Conservation (phyloP, 2,329 filamentous ascomycete genomes). For the Zopfia rhizophila region DNA sequence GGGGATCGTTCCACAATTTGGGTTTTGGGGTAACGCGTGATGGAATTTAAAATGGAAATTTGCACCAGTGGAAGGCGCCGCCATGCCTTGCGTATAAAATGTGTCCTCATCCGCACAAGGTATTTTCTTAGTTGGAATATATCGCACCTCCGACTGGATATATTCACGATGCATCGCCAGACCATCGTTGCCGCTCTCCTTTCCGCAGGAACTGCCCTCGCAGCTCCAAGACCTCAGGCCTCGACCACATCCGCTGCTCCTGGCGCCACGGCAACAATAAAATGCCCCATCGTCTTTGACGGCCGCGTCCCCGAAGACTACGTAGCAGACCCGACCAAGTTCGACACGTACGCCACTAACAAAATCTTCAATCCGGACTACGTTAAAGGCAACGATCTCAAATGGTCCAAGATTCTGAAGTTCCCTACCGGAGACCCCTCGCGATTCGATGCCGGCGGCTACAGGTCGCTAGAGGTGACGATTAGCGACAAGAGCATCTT, state of each 20-base stretch:
- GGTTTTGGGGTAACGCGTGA: no score
- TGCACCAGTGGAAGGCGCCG: conserved; percentile 4
- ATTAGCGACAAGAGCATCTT: conserved; percentile 70
- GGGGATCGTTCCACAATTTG: conserved; percentile 22
- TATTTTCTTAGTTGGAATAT: not conserved
- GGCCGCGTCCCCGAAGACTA: conserved; percentile 43
- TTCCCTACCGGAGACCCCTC: conserved; percentile 57
- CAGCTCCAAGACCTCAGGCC: conserved; percentile 27
- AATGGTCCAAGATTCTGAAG: conserved; percentile 62
- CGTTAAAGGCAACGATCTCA: conserved; percentile 64
- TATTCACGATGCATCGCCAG: conserved; percentile 34
- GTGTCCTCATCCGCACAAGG: not conserved
- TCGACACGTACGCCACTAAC: conserved; percentile 46
- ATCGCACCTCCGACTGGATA: conserved; percentile 8
- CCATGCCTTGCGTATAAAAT: not conserved
- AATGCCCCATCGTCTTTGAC: conserved; percentile 51
- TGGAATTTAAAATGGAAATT: conserved; percentile 9
- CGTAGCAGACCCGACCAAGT: conserved; percentile 34
- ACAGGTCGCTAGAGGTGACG: conserved; percentile 64
- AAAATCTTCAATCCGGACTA: conserved; percentile 63
- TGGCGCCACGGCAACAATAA: conserved; percentile 27
- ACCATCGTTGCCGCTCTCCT: conserved; percentile 32
- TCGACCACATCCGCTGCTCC: conserved; percentile 6
- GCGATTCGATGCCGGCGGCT: conserved; percentile 58
- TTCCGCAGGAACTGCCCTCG: conserved; percentile 36